These are phyloP conservation scores for Zygosaccharomyces lentus DNA, from an alignment of 805 yeast species.

Conservation along the genomic window DNA sequence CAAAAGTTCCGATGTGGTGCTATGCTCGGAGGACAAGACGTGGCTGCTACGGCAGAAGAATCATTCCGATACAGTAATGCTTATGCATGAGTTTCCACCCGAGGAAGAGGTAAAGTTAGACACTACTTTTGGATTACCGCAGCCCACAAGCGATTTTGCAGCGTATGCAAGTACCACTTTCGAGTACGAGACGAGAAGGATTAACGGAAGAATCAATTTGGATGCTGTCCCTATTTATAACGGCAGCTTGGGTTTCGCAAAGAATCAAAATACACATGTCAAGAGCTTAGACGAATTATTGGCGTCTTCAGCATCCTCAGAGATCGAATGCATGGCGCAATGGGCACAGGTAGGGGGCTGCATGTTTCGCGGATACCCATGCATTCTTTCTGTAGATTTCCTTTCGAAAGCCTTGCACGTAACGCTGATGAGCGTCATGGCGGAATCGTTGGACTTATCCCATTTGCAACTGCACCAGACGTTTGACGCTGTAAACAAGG, in stretches of 20 bases:
- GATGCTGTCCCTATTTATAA: constrained; percentile 37
- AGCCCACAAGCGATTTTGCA: constrained; percentile 33
- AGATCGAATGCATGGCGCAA: constrained; percentile 43
- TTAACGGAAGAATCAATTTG: constrained; percentile 34
- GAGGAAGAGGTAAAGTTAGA: constrained; percentile 13
- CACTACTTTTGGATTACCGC: constrained; percentile 34
- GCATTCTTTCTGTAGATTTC: constrained; percentile 36
- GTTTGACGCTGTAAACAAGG: constrained; percentile 27
- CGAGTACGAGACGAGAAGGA: constrained; percentile 38
- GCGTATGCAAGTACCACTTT: constrained; percentile 28
- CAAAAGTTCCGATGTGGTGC: constrained; percentile 44
- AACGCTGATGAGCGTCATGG: constrained; percentile 38
- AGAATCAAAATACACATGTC: constrained; percentile 10
- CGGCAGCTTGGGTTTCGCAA: constrained; percentile 26
- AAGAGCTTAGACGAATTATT: constrained; percentile 36
- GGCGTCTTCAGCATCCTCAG: constrained; percentile 51
- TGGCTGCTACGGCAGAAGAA: constrained; percentile 71
- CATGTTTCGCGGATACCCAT: constrained; percentile 43
- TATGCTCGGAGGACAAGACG: constrained; percentile 57
- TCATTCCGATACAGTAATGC: constrained; percentile 79
- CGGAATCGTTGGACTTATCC: constrained; percentile 32
- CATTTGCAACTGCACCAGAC: constrained; percentile 32
- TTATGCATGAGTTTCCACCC: constrained; percentile 38
- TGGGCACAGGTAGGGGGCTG: constrained; percentile 59
- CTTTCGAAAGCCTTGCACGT: constrained; percentile 36